Evolutionary conservation across 345 rosid genomes (phyloP).

Genomic region (Litchi chinensis): DNA sequence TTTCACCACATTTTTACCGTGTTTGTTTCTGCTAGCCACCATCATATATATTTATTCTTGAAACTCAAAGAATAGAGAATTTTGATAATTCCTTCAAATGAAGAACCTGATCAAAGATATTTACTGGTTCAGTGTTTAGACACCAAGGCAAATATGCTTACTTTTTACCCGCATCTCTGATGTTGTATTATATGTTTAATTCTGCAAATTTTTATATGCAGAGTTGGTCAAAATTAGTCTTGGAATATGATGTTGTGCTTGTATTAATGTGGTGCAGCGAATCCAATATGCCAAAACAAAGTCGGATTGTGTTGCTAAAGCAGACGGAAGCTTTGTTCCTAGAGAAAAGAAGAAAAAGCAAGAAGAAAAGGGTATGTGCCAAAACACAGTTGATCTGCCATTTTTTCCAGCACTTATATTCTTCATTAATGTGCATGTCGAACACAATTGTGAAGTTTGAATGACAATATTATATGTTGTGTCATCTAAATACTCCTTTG

Average conservation of each 20-base stretch:
- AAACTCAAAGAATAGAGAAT: neutral
- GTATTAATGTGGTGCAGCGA: slow-evolving; percentile 54
- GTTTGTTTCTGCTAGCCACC: neutral
- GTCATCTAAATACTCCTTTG: neutral
- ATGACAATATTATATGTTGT: neutral
- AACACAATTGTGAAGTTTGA: neutral
- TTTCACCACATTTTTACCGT: neutral
- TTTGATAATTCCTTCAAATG: neutral
- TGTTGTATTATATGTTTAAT: neutral
- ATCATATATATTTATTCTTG: neutral
- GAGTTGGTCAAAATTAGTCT: slow-evolving; percentile 7
- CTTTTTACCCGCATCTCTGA: slow-evolving; percentile 9
- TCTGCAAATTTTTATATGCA: neutral
- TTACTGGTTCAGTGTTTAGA: neutral
- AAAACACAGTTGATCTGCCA: neutral
- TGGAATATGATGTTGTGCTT: slow-evolving; percentile 6
- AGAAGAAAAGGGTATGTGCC: slow-evolving; percentile 74
- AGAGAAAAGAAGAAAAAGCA: slow-evolving; percentile 94
- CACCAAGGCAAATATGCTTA: neutral
- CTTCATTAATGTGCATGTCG: no score
- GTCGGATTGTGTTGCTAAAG: slow-evolving; percentile 87
- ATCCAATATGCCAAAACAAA: slow-evolving; percentile 89
- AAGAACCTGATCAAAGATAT: neutral
- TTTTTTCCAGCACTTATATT: neutral
- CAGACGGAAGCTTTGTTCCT: slow-evolving; percentile 75